Evolutionary conservation across 2,329 filamentous ascomycete genomes (phyloP), one percentile per base, ranked within the genome.

Genomic region (Trichoderma sp.): DNA sequence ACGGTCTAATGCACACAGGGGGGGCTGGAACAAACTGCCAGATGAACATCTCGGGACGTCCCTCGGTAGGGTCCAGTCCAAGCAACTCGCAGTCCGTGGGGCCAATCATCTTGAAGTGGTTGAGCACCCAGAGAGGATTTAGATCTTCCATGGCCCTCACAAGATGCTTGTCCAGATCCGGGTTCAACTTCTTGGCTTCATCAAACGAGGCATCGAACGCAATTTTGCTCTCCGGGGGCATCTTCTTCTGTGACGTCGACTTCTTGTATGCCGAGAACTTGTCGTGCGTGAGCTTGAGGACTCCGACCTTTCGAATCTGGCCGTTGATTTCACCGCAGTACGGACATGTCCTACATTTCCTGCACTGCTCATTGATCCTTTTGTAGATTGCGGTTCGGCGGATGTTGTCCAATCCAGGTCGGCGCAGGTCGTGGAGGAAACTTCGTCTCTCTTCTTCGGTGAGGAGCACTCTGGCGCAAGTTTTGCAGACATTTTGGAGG

Each of bases 11-110:
- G 74, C 93, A 96, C 6, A 98, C 92, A 0, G 96, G 96, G 1
- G 96, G 95, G 0, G 95, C 95, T 0, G 96, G 96, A 43, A 99
- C 86, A 76, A 94, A 97, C 77, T 97, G 94, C 96, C 96, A 99
- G 56, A 99, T 89, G 79, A 98, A 96, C 89, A 97, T 97, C 78
- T 99, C 96, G 0, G 96, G 96, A 21, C 94, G 88, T 13, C 93
- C 93, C 74, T 97, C 94, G 16, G 88, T 86, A 1, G 94, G 92
- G 75, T 97, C 90, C 75, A 99, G 88, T 5, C 95, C 95, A 1
- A 99, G 85, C 27, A 99, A 85, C 79, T 98, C 94, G 78, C 95
- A 97, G 78, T 99, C 96, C 8, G 88, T 88, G 2, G 92, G 88
- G 14, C 89, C 91, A 68, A 99, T 93, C 76, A 91, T 89, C 79